These are phyloP conservation scores for Aspergillus japonicus DNA, from an alignment of 2,329 filamentous ascomycete species.

Conservation along the genomic window DNA sequence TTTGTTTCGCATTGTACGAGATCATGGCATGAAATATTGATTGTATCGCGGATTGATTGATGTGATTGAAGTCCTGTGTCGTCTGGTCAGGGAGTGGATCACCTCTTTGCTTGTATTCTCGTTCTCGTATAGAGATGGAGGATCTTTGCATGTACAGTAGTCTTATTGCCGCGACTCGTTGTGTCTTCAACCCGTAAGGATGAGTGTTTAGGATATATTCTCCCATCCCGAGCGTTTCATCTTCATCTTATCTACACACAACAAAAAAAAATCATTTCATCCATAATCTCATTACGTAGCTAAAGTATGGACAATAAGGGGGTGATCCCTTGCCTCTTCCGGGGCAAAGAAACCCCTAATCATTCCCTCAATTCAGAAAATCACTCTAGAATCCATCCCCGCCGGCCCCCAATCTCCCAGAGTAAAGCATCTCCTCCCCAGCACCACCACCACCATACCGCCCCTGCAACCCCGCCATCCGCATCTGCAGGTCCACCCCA, in stretches of 20 bases:
- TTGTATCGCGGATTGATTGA: slow-evolving; percentile 2
- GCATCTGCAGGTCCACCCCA: slow-evolving; percentile 9
- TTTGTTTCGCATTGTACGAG: not conserved
- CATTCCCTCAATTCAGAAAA: no score
- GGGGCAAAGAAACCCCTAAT: no score
- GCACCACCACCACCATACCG: slow-evolving; percentile 13
- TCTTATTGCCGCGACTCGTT: no score
- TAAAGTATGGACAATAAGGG: not conserved
- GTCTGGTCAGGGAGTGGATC: not conserved
- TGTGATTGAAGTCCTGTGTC: not conserved
- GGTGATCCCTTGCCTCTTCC: no score
- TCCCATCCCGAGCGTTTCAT: no score
- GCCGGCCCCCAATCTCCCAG: not conserved
- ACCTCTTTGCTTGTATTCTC: not conserved
- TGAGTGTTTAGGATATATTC: no score
- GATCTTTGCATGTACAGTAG: no score
- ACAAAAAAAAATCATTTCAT: not conserved
- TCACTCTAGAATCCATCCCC: slow-evolving; percentile 14
- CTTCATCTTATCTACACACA: no score
- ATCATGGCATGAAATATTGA: slow-evolving; percentile 4
- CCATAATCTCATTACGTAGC: slow-evolving; percentile 1
- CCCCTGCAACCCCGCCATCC: slow-evolving; percentile 14
- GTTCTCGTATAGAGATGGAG: no score
- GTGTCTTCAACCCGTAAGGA: no score
- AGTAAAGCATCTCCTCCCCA: slow-evolving; percentile 28